A percentile compares a stretch with the other conserved stretches of the same genome.
Conservation (phyloP, 768 basidiomycete genomes). For the Suillus hirtellus region DNA sequence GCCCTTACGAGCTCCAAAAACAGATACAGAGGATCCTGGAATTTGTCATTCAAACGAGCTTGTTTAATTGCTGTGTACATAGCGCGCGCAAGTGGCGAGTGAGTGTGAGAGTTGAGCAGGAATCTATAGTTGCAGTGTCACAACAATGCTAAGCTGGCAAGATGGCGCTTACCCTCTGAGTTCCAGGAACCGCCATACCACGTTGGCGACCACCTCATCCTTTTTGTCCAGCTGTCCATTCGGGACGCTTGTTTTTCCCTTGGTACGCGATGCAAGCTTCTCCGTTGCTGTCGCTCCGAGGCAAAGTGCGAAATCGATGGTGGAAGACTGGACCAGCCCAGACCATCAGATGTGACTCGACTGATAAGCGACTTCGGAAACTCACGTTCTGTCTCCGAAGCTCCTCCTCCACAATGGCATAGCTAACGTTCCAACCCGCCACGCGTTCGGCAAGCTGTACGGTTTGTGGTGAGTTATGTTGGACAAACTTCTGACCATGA, state of each 20-base stretch:
- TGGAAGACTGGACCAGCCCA: constrained; percentile 70
- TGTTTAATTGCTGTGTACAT: constrained; percentile 80
- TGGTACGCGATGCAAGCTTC: constrained; percentile 79
- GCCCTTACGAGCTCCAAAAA: constrained; percentile 94
- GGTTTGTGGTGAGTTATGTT: constrained; percentile 78
- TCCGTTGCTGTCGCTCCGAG: constrained; percentile 87
- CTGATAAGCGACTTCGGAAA: constrained; percentile 24
- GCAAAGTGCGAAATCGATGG: constrained; percentile 94
- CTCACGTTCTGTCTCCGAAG: constrained; percentile 94
- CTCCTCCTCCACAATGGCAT: constrained; percentile 87
- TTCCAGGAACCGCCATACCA: constrained; percentile 97
- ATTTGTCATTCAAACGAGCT: constrained; percentile 92
- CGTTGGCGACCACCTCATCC: constrained; percentile 97
- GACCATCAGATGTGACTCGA: constrained; percentile 22
- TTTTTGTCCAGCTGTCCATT: constrained; percentile 82
- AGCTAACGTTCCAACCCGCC: constrained; percentile 86
- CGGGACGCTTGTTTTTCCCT: constrained; percentile 52
- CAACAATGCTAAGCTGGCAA: constrained; percentile 10
- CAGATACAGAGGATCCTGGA: constrained; percentile 94
- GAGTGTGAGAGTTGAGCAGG: constrained; percentile 83
- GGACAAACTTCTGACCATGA: constrained; percentile 55
- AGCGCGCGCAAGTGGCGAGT: constrained; percentile 87
- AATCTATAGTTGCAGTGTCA: constrained; percentile 54
- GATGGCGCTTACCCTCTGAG: constrained; percentile 74
- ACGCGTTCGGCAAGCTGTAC: constrained; percentile 87